phyloP scores from a whole-genome alignment of 306 rosid species.

The Clitoria ternatea region DNA sequence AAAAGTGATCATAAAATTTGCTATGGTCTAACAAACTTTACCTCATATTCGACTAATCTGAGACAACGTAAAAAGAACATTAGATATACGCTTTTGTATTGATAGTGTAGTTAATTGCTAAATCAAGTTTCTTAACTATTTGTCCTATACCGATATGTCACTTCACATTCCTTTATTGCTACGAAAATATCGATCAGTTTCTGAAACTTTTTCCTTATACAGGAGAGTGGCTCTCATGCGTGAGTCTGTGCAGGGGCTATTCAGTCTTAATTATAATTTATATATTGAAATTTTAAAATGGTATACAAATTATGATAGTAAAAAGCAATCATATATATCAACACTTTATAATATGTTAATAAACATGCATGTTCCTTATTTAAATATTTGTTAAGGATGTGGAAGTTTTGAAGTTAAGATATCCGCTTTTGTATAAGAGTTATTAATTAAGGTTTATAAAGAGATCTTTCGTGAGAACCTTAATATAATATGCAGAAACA shows the following conservation, averaged over 20 bases:
- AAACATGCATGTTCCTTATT: neutral
- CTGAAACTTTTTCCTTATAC: neutral
- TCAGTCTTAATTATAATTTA: no score
- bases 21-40: neutral
- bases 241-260: no score
- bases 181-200: neutral
- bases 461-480: neutral
- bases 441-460: neutral
- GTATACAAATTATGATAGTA: neutral
- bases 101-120: neutral
- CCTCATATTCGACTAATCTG: neutral
- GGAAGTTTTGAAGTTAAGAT: neutral
- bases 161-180: neutral
- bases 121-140: neutral
- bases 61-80: neutral
- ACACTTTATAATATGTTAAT: neutral
- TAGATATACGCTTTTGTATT: neutral
- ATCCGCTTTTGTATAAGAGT: neutral
- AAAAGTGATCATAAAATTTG: neutral
- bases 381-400: neutral
- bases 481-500: neutral
- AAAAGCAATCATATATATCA: neutral
- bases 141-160: neutral
- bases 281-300: neutral
- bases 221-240: neutral